These are phyloP conservation scores for Pseudopediastrum boryanum DNA, from an alignment of 139 green algal species.

Conservation along the genomic window DNA sequence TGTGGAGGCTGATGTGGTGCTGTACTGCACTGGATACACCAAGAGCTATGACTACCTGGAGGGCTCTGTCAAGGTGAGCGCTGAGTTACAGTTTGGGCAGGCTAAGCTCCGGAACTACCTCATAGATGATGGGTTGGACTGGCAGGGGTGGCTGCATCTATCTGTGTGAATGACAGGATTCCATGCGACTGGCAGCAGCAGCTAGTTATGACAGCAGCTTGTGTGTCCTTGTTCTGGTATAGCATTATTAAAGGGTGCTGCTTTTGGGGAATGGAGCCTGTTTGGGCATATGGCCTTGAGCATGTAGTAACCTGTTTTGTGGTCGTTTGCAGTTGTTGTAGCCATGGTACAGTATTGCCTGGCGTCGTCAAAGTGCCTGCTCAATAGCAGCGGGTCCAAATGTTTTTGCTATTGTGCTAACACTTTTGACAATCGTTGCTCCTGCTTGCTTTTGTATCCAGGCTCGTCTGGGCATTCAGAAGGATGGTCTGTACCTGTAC, in stretches of 20 bases:
- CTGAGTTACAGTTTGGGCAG: neutral
- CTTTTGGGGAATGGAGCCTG: neutral
- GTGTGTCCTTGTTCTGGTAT: neutral
- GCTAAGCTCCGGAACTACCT: too few species aligned
- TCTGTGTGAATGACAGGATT: too few species aligned
- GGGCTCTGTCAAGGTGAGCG: neutral
- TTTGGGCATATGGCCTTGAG: neutral
- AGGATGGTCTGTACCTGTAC: conserved; percentile 49
- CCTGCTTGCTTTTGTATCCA: neutral
- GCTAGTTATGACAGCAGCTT: neutral
- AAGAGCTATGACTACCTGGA: conserved; percentile 45
- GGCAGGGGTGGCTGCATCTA: too few species aligned
- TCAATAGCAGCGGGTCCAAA: neutral
- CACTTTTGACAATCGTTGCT: neutral
- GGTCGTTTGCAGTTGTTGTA: neutral
- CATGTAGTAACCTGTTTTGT: neutral
- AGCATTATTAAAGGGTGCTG: neutral
- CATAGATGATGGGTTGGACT: too few species aligned
- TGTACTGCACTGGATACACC: conserved; percentile 52
- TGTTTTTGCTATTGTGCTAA: neutral
- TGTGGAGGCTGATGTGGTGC: conserved; percentile 31
- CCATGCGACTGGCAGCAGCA: too few species aligned
- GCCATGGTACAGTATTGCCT: too few species aligned
- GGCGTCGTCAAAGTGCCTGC: neutral
- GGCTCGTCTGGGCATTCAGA: conserved; percentile 32